phyloP scores from a whole-genome alignment of 1,284 basidiomycete genomes.

The Afroboletus lepidellus region DNA sequence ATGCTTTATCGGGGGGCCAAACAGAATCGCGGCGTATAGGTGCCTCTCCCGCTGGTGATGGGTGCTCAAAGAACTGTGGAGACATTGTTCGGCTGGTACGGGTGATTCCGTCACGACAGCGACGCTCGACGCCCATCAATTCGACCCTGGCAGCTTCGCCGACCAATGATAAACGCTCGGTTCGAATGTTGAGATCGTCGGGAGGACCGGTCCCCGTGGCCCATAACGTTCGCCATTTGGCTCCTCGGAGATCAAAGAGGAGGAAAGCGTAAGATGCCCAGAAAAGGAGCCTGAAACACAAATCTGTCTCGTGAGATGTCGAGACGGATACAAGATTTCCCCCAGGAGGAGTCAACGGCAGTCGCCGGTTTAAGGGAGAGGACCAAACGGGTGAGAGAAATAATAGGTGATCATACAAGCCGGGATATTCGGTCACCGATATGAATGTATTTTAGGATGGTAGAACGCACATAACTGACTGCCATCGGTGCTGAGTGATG shows the following conservation, averaged over 20 bases:
- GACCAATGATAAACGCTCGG: constrained; percentile 6
- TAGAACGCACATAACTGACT: background rate
- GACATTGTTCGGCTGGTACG: background rate
- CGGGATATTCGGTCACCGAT: constrained; percentile 1
- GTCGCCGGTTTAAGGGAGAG: constrained; percentile 19
- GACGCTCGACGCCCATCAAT: constrained; percentile 19
- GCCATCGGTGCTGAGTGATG: background rate
- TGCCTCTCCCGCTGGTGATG: background rate
- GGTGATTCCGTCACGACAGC: constrained; percentile 6
- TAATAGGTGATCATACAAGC: constrained; percentile 4
- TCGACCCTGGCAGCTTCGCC: constrained; percentile 15
- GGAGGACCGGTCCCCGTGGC: constrained; percentile 6
- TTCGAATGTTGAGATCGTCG: constrained; percentile 15
- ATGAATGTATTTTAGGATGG: constrained; percentile 7
- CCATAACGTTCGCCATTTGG: constrained; percentile 10
- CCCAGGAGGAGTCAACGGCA: constrained; percentile 14
- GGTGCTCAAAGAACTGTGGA: constrained; percentile 4
- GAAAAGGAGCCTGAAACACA: constrained; percentile 16
- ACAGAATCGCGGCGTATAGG: constrained; percentile 4
- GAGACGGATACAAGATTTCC: constrained; percentile 20
- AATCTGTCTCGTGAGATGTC: constrained; percentile 25
- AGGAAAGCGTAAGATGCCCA: constrained; percentile 12
- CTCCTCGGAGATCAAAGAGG: constrained; percentile 30
- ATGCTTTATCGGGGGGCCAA: constrained; percentile 3
- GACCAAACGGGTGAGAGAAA: constrained; percentile 4